These are phyloP conservation scores for Rhinocladiella mackenziei DNA, from an alignment of 2,329 filamentous ascomycete species.

Conservation along the genomic window DNA sequence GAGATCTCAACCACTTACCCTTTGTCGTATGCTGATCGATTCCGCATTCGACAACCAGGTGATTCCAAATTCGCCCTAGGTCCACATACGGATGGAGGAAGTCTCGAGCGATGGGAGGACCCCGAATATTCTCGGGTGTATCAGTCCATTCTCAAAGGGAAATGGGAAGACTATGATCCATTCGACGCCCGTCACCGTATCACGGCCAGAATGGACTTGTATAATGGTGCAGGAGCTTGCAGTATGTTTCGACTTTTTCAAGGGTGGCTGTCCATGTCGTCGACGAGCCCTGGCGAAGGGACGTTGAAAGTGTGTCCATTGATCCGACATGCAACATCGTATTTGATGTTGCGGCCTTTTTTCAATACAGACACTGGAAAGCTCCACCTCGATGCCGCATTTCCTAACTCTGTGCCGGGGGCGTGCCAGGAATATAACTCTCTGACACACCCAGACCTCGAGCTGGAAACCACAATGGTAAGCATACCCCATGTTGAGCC, in stretches of 20 bases:
- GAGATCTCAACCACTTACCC: slow-evolving; percentile 54
- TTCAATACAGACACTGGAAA: slow-evolving; percentile 56
- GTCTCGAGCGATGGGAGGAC: slow-evolving; percentile 70
- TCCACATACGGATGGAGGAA: slow-evolving; percentile 70
- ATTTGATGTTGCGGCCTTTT: slow-evolving; percentile 78
- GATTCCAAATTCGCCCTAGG: slow-evolving; percentile 68
- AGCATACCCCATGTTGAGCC: slow-evolving; percentile 65
- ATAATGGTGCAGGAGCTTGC: slow-evolving; percentile 76
- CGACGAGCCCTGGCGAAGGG: slow-evolving; percentile 68
- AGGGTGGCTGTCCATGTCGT: slow-evolving; percentile 79
- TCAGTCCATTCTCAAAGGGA: slow-evolving; percentile 65
- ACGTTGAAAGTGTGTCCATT: slow-evolving; percentile 80
- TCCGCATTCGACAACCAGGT: slow-evolving; percentile 68
- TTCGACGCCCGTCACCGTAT: slow-evolving; percentile 73
- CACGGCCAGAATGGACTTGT: slow-evolving; percentile 66
- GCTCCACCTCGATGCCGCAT: slow-evolving; percentile 45
- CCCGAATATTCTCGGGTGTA: slow-evolving; percentile 71
- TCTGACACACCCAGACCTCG: slow-evolving; percentile 65
- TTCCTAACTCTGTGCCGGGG: slow-evolving; percentile 68
- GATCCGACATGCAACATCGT: slow-evolving; percentile 69
- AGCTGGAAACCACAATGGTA: slow-evolving; percentile 65
- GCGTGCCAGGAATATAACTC: slow-evolving; percentile 65
- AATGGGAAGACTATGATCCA: slow-evolving; percentile 77
- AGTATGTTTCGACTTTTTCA: slow-evolving; percentile 85
- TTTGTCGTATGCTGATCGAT: slow-evolving; percentile 65